These are phyloP conservation scores for Pseudonectria buxi DNA, from an alignment of 2,329 filamentous ascomycete genomes.

Conservation along the genomic window DNA sequence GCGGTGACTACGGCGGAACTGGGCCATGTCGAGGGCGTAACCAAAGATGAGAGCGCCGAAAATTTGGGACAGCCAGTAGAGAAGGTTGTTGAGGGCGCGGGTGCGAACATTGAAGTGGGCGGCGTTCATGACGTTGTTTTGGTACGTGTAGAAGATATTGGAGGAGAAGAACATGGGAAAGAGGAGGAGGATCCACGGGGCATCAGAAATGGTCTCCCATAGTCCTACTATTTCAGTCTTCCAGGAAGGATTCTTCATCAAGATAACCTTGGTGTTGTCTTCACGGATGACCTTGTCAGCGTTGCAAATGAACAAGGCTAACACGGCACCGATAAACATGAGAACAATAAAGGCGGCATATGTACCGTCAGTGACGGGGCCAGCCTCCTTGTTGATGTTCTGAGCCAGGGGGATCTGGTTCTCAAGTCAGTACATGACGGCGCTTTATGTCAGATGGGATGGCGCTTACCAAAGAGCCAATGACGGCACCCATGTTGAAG, in stretches of 20 bases:
- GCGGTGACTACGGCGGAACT: constrained; percentile 36
- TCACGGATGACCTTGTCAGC: constrained; percentile 35
- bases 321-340: constrained; percentile 42
- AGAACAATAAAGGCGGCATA: constrained; percentile 43
- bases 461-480: constrained; percentile 59
- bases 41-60: constrained; percentile 44
- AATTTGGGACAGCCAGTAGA: constrained; percentile 53
- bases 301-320: constrained; percentile 42
- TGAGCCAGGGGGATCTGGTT: constrained; percentile 60
- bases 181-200: constrained; percentile 28
- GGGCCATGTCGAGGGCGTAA: constrained; percentile 35
- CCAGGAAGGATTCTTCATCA: constrained; percentile 29
- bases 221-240: constrained; percentile 30
- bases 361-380: constrained; percentile 42
- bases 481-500: constrained; percentile 86
- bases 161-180: constrained; percentile 49
- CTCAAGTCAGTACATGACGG: constrained; percentile 2
- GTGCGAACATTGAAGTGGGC: constrained; percentile 48
- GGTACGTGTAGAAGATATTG: constrained; percentile 51
- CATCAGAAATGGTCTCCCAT: constrained; percentile 36
- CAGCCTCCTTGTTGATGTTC: constrained; percentile 53
- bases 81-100: constrained; percentile 46
- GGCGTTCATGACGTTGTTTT: constrained; percentile 50
- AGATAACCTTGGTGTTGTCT: constrained; percentile 31
- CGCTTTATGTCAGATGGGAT: neutral